A percentile compares a stretch with the other conserved stretches of the same genome.
Evolutionary conservation across 1,139 yeast genomes (phyloP).

Genomic region (Schwanniomyces etchellsii): DNA sequence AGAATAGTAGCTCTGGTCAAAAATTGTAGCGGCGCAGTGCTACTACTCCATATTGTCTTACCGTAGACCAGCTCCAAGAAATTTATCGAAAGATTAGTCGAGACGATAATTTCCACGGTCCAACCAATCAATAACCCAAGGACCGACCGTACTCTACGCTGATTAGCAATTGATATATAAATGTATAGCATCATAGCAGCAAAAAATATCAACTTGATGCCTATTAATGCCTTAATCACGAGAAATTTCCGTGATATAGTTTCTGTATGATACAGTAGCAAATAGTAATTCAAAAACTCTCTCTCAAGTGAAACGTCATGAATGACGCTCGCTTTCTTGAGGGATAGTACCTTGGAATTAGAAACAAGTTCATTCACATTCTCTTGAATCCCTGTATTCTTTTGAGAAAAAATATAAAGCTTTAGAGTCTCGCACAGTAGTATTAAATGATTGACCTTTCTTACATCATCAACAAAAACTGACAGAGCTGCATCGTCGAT

Average conservation of each 20-base stretch:
- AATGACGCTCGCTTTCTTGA: not conserved
- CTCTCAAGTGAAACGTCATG: not conserved
- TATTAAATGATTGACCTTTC: not conserved
- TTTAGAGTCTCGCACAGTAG: not conserved
- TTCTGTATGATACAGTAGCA: not conserved
- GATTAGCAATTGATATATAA: constrained; percentile 46
- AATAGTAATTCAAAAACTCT: constrained; percentile 2
- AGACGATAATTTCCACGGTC: constrained; percentile 41
- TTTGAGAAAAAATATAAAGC: not conserved
- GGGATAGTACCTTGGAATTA: not conserved
- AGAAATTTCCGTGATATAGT: too few relatives aligned
- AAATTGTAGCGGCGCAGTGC: constrained; percentile 7
- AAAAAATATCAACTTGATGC: too few relatives aligned
- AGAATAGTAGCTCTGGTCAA: constrained; percentile 22
- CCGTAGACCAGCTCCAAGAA: constrained; percentile 12
- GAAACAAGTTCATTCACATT: not conserved
- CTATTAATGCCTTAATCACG: too few relatives aligned
- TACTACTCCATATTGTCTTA: constrained; percentile 12
- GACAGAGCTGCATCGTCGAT: not conserved
- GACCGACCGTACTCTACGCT: constrained; percentile 53
- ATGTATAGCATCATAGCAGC: constrained; percentile 16
- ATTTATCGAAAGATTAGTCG: constrained; percentile 50
- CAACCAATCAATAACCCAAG: constrained; percentile 61
- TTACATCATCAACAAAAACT: not conserved
- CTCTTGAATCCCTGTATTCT: too few relatives aligned